Base-by-base conservation (phyloP, 768 basidiomycete genomes). In the Lactarius deliciosus region DNA sequence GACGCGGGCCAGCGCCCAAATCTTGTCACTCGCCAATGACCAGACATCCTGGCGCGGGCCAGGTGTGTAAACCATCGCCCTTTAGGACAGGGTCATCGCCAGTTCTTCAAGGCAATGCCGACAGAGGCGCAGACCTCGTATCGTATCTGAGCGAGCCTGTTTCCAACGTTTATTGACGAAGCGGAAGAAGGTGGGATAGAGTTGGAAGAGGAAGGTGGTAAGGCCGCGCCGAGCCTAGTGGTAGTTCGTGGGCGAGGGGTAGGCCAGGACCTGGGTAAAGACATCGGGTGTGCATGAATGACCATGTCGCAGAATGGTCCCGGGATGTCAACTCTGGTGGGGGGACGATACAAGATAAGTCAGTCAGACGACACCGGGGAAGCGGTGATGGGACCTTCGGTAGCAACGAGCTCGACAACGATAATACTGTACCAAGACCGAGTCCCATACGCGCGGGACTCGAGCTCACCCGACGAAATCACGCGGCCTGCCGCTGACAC, bases 181-280 rank as follows among this genome's bases (percentile, higher is more conserved):
- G 92, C 91, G 0, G 86, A 86, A 0, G 86, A 81, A 7, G 77
- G 67, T 4, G 91, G 91, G 5, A 3, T 1, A 30, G 28, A 92
- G 83, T n/a, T 82, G 11, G 36, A 93, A 94, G 60, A 91, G 81
- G 77, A 94, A 94, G 0, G 88, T 89, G 0, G 91, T 90, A 38
- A 81, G 79, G 0, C 92, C 92, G 54, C 25, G 25, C 25, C 28
- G 28, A 2, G 28, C 92, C 65, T 85, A 85, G 74, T 87, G 81
- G 73, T 92, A 88, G 60, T 86, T 76, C 0, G 81, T 79, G 0
- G 91, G 90, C 3, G 93, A 76, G 90, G 0, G 92, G 91, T 9
- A 93, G 79, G 20, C 86, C 87, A 3, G 88, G 89, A 2, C 91
- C 91, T 76, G 93, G 92, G 73, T 92, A 94, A 9, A 91, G 74